Conservation (phyloP, 2,329 filamentous ascomycete species). For the Paraphaeosphaeria minitans region DNA sequence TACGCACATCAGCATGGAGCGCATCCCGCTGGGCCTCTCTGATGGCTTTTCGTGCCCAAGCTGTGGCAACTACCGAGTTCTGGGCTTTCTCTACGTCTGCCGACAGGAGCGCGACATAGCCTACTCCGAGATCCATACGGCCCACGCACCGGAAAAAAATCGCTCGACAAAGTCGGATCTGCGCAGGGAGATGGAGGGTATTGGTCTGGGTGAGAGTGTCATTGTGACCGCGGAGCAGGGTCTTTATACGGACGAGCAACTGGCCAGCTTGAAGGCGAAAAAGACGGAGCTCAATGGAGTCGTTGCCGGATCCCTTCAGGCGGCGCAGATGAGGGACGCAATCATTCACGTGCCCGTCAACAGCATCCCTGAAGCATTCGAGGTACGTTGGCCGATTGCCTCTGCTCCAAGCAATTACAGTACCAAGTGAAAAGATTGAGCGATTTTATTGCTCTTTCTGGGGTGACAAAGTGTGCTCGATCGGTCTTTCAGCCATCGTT, state of each 20-base stretch:
- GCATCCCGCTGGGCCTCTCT: slow-evolving; percentile 59
- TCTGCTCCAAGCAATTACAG: not conserved
- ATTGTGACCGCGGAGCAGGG: slow-evolving; percentile 42
- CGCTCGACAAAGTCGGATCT: slow-evolving; percentile 25
- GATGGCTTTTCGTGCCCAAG: slow-evolving; percentile 57
- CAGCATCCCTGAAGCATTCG: slow-evolving; percentile 18
- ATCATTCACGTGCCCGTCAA: slow-evolving; percentile 21
- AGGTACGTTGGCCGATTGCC: slow-evolving; percentile 18
- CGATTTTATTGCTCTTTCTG: too few relatives aligned
- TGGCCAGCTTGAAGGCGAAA: slow-evolving; percentile 37
- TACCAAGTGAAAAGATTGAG: not conserved
- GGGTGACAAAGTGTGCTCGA: too few relatives aligned
- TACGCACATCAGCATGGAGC: slow-evolving; percentile 71
- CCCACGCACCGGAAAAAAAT: not conserved
- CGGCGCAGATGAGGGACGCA: slow-evolving; percentile 23
- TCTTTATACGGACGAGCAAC: slow-evolving; percentile 39
- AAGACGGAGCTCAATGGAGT: slow-evolving; percentile 38
- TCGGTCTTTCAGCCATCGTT: too few relatives aligned
- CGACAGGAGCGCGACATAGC: slow-evolving; percentile 59
- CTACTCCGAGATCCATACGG: slow-evolving; percentile 16
- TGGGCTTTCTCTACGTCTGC: slow-evolving; percentile 78
- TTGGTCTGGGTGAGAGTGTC: slow-evolving; percentile 41
- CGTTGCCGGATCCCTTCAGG: slow-evolving; percentile 31
- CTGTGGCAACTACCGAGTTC: slow-evolving; percentile 61
- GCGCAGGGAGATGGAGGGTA: slow-evolving; percentile 33